Evolutionary conservation across 2,329 filamentous ascomycete species (phyloP), one percentile per base, ranked within the genome.

Genomic region (Xylaria sp.): DNA sequence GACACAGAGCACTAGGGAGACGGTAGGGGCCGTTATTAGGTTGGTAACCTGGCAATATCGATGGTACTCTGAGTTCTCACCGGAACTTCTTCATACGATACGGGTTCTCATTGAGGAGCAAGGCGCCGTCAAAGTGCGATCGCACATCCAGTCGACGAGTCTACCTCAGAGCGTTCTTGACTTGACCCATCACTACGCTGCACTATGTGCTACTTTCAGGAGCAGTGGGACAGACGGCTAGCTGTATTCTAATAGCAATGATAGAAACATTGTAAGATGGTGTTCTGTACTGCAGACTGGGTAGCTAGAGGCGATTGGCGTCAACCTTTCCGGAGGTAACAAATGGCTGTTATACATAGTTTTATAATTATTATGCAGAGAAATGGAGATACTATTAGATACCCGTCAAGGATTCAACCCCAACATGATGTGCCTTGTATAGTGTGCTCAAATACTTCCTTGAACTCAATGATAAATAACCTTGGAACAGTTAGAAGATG

Each of bases 1-100:
- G 78, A 86, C 87, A 67, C 92, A 92, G 76, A 93, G 93, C 81
- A 94, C 93, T 3, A 86, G 94, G 70, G 92, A 94, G 69, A 93
- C 91, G 66, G 87, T 98, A 7, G 92, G 90, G 33, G 91, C 93
- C n/a, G 86, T 98, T 67, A 98, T 99, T 73, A 87, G 94, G 62
- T 85, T 99, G 51, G 93, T 98, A 41, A 96, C 95, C 13, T 99
- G 96, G 96, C 96, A 99, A 83, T 99, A 98, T 82, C 88, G 96
- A 74, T 99, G 96, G 96, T 99, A 99, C 83, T 98, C 94, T 66
- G 96, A 99, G 88, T 99, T 99, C 83, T 98, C 94, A 20, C 96
- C 96, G 0, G 91, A 94, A 72, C 87, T 99, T 52, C 88, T 99
- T 63, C 93, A 91, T 80, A 91, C 93, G 2, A 93, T 98, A 77